A percentile compares a stretch with the other conserved stretches of the same genome.
Conservation (phyloP, 148 eudicot genomes). For the Tetragonia tetragonoides region DNA sequence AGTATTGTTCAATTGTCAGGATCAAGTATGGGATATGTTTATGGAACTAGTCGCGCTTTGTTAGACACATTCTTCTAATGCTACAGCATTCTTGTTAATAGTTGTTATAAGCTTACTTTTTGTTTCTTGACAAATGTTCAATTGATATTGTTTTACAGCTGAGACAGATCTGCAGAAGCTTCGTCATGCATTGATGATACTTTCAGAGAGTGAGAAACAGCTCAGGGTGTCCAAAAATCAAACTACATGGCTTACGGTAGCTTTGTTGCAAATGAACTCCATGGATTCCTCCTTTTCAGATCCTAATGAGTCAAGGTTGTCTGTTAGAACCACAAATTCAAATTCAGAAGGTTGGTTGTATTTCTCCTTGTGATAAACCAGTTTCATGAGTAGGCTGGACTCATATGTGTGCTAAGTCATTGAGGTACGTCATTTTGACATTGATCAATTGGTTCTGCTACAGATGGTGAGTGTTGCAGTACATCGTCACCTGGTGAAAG, state of each 20-base stretch:
- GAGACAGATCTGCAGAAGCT: constrained; percentile 84
- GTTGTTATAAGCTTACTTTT: neutral
- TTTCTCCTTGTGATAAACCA: neutral
- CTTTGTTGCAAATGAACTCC: constrained; percentile 80
- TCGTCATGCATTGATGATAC: constrained; percentile 67
- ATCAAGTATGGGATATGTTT: neutral
- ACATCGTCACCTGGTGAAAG: constrained; percentile 71
- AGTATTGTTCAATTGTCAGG: neutral
- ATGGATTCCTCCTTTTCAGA: constrained; percentile 47
- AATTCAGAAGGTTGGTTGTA: constrained; percentile 56
- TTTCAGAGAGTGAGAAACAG: constrained; percentile 90
- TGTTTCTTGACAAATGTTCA: constrained; percentile 8
- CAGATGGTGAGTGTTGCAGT: constrained; percentile 83
- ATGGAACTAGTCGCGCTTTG: neutral
- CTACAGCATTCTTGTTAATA: neutral
- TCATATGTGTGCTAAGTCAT: neutral
- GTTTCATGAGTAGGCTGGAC: neutral
- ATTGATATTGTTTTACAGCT: constrained; percentile 40
- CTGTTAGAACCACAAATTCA: constrained; percentile 47
- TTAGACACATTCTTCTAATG: neutral
- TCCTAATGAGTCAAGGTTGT: constrained; percentile 51
- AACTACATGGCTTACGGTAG: constrained; percentile 92
- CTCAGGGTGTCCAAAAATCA: constrained; percentile 75
- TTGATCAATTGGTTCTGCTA: constrained; percentile 19
- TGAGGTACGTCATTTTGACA: neutral